Evolutionary conservation across 2,329 filamentous ascomycete species (phyloP).

Genomic region (Xylariaceae sp.): DNA sequence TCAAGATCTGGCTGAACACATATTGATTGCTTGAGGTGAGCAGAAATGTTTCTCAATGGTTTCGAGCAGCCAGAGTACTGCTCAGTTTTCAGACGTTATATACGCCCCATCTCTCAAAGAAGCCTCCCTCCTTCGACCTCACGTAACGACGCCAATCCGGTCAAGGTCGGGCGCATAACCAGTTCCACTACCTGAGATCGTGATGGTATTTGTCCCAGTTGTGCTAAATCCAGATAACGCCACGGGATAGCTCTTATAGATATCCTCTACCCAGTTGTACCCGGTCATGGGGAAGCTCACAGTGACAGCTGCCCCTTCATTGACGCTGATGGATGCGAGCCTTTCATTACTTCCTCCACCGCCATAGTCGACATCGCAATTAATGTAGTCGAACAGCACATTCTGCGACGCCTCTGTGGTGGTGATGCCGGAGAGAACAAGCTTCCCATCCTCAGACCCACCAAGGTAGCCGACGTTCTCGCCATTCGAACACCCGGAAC

Average conservation of each 20-base stretch:
- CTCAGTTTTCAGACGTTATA: no score
- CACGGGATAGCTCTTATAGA: conserved; percentile 5
- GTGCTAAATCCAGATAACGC: conserved; percentile 10
- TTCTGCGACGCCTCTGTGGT: conserved; percentile 9
- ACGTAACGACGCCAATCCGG: conserved; percentile 4
- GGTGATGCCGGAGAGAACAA: conserved; percentile 6
- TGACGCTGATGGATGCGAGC: conserved; percentile 12
- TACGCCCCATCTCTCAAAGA: no score
- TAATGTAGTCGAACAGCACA: conserved; percentile 13
- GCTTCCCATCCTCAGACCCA: conserved; percentile 8
- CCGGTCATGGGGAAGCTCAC: conserved; percentile 13
- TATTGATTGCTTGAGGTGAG: no score
- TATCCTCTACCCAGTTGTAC: conserved; percentile 11
- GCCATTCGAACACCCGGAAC: conserved; percentile 6
- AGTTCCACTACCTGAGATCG: conserved; percentile 5
- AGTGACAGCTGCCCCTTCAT: conserved; percentile 4
- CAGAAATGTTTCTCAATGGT: no score
- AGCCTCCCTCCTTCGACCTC: no score
- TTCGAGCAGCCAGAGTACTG: no score
- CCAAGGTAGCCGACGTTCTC: conserved; percentile 12
- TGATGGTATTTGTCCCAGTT: conserved; percentile 4
- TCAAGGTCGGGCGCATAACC: conserved; percentile 13
- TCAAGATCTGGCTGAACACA: no score
- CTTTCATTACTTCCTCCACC: conserved; percentile 9
- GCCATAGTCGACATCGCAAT: conserved; percentile 9